Base-by-base conservation (phyloP, 176 grass and related monocot species). In the Ensete ventricosum region DNA sequence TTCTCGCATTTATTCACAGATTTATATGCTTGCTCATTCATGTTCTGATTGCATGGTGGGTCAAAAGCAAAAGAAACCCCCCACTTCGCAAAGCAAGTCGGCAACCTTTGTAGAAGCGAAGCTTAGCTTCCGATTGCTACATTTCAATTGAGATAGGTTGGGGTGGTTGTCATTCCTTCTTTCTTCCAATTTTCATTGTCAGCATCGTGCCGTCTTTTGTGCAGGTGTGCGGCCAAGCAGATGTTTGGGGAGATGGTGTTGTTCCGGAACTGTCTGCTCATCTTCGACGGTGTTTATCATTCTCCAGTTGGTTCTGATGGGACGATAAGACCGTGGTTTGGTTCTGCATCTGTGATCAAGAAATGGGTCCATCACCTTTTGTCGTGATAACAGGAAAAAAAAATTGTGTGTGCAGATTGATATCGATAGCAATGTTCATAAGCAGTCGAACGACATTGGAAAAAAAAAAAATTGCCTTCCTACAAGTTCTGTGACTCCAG, bases 351-450 rank as follows among this genome's bases (percentile, higher is more conserved):
- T 8, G 89, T 99, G 50, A 82, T 91, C 0, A 57, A 87, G 83
- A 92, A 89, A 79, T 94, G 95, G 95, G 84, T 87, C 43, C 86
- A 88, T 82, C 90, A 99, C 78, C 95, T 93, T 76, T 74, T 91
- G 16, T 52, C 62, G 29, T 88, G 51, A 9, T 23, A 9, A 11
- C 34, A 43, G 4, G 34, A 43, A 43, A 43, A 43, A 43, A 4
- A 43, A 43, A 43, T 43, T 43, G 34, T 6, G 29, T 34, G 34
- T 43, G 34, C 34, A 6, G 34, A 43, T 43, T 43, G 0, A 3
- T 43, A 6, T 43, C 34, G 4, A 6, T 6, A 43, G 4, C 34
- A 43, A 43, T 43, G 34, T 43, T 43, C 34, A 43, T 43, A 4
- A 43, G 34, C 34, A 0, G 34, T 43, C 5, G 34, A 43, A 43